Conservation (phyloP, 2,329 filamentous ascomycete species). For the Colletotrichum lentis region DNA sequence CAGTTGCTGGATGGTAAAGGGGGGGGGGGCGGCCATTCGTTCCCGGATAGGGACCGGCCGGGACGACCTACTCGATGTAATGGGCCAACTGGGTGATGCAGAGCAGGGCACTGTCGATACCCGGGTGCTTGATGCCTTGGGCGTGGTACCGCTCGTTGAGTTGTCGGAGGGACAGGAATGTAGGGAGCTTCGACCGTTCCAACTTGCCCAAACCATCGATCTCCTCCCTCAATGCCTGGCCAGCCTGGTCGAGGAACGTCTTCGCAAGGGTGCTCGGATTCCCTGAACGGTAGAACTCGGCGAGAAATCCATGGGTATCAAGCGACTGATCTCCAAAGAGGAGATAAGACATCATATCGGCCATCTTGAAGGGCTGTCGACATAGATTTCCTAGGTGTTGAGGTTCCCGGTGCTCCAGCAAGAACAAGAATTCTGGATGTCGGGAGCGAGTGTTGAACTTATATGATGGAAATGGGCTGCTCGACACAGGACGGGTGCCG, state of each 20-base stretch:
- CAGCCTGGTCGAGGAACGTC: slow-evolving; percentile 68
- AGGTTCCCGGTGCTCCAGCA: slow-evolving; percentile 35
- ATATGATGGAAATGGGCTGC: slow-evolving; percentile 38
- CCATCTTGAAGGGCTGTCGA: slow-evolving; percentile 50
- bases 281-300: slow-evolving; percentile 58
- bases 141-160: slow-evolving; percentile 71
- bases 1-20: slow-evolving; percentile 41
- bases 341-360: slow-evolving; percentile 61
- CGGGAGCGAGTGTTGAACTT: slow-evolving; percentile 38
- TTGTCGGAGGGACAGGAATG: slow-evolving; percentile 69
- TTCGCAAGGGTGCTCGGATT: slow-evolving; percentile 62
- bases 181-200: slow-evolving; percentile 66
- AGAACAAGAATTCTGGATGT: slow-evolving; percentile 23
- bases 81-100: slow-evolving; percentile 72
- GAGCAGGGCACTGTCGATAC: slow-evolving; percentile 70
- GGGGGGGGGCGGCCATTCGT: not conserved
- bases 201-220: slow-evolving; percentile 63
- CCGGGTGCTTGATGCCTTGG: slow-evolving; percentile 64
- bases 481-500: slow-evolving; percentile 15
- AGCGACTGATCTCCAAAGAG: slow-evolving; percentile 77
- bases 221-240: slow-evolving; percentile 67
- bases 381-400: slow-evolving; percentile 41
- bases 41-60: not conserved
- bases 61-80: slow-evolving; percentile 68
- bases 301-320: slow-evolving; percentile 70